Evolutionary conservation across 2,329 filamentous ascomycete genomes (phyloP), one percentile per base, ranked within the genome.

Genomic region (Mycosphaerella sp.): DNA sequence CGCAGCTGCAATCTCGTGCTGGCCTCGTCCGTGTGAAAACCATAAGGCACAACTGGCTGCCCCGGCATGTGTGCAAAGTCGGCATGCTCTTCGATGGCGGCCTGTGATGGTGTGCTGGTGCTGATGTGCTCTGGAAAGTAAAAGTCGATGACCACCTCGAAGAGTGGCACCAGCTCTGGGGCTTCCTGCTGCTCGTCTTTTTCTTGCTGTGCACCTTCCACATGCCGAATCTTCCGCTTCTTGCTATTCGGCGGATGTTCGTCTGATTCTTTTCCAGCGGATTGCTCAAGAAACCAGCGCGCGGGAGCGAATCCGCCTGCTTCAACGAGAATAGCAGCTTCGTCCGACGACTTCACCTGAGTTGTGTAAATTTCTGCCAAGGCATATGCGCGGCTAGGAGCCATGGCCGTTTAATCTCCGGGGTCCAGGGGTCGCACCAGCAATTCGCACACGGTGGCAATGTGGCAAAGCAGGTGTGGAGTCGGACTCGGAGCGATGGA

Each of bases 221-320:
- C 21, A 21, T 21, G 21, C 21, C 21, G 40, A 4, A 59, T 39
- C 47, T 61, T 65, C 26, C 55, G 43, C 26, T 59, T 56, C 57
- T 67, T 69, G 49, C 67, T 69, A 46, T 52, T 63, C 6, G 64
- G 63, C 4, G 57, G 61, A 29, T 54, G 56, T 4, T 50, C 48
- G 12, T 62, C 53, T 31, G 54, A 52, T 14, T 45, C 46, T 10
- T 41, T 38, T 11, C 45, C 47, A 36, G 60, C 34, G 26, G 56
- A 58, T 36, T 62, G 62, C 48, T 64, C 62, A 3, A 68, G 46
- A 49, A 68, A 69, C 63, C 65, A 69, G 45, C 61, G 57, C 48
- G 59, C 59, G 1, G 67, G 66, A 29, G 60, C 61, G 48, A 64
- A 65, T n/a, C 60, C 58, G 21, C 66, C 67, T n/a, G 66, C 61